phyloP scores from a whole-genome alignment of 495 filamentous ascomycete species.

The Lophiotrema nucula region DNA sequence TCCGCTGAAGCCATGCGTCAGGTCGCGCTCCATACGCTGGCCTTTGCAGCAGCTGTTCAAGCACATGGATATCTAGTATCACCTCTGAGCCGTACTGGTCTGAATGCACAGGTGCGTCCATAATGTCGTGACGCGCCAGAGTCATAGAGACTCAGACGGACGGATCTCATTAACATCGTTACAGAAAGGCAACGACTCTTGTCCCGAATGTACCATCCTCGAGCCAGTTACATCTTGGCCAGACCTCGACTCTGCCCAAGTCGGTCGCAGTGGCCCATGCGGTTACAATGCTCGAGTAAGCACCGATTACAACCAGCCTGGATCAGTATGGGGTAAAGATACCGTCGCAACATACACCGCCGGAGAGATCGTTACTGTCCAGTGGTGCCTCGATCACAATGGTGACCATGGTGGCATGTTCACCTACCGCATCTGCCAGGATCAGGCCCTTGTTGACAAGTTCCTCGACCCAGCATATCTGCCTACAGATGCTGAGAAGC shows the following conservation, averaged over 20 bases:
- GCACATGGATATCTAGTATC: too few species aligned
- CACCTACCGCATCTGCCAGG: slow-evolving; percentile 55
- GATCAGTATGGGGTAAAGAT: slow-evolving; percentile 46
- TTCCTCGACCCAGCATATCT: slow-evolving; percentile 52
- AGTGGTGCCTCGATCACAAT: slow-evolving; percentile 61
- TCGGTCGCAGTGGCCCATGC: slow-evolving; percentile 55
- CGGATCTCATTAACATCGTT: too few species aligned
- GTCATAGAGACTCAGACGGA: too few species aligned
- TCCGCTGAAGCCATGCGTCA: too few species aligned
- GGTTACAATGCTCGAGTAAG: slow-evolving; percentile 57
- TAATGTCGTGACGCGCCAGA: too few species aligned
- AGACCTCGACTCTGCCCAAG: slow-evolving; percentile 46
- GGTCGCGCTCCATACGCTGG: too few species aligned
- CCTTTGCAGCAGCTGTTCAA: too few species aligned
- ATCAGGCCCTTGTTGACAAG: slow-evolving; percentile 53
- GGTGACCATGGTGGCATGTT: slow-evolving; percentile 63
- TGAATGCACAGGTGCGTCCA: too few species aligned
- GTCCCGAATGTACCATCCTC: too few species aligned
- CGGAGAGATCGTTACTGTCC: slow-evolving; percentile 49
- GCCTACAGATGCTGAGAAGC: slow-evolving; percentile 55
- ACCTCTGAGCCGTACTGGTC: too few species aligned
- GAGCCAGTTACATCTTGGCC: too few species aligned
- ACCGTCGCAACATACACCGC: slow-evolving; percentile 49
- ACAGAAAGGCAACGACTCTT: too few species aligned
- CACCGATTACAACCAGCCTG: slow-evolving; percentile 56